These are phyloP conservation scores for Quercus agrifolia DNA, from an alignment of 306 rosid genomes.

Conservation along the genomic window DNA sequence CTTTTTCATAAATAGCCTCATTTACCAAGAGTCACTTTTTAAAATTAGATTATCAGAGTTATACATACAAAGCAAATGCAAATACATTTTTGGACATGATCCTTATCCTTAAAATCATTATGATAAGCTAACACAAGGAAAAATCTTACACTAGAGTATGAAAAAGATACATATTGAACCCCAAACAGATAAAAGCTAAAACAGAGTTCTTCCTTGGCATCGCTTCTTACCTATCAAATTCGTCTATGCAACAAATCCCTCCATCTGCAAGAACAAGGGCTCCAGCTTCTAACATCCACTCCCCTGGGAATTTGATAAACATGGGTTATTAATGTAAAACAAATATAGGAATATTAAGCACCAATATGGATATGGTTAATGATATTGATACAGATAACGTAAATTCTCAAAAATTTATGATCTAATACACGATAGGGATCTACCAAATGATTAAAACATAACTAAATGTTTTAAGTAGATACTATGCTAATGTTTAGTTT, in stretches of 20 bases:
- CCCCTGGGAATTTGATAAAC: slow-evolving; percentile 50
- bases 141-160: neutral
- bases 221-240: slow-evolving; percentile 68
- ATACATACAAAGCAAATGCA: neutral
- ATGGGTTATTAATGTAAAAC: neutral
- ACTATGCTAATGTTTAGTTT: neutral
- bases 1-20: neutral
- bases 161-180: neutral
- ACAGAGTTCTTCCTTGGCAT: neutral
- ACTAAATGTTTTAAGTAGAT: neutral
- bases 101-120: neutral
- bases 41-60: neutral
- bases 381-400: neutral
- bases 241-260: slow-evolving; percentile 96
- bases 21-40: neutral
- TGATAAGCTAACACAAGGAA: neutral
- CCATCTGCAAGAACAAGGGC: slow-evolving; percentile 99
- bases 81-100: neutral
- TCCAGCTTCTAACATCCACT: slow-evolving; percentile 99
- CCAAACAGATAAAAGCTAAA: neutral
- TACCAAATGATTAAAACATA: neutral
- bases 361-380: neutral
- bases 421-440: too few relatives aligned
- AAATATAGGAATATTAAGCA: neutral
- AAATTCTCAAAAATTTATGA: neutral